Percentiles rank a stretch among this genome's conserved stretches.
These are phyloP conservation scores for Nevesoporus exiguus DNA, from an alignment of 768 basidiomycete genomes.

Conservation along the genomic window DNA sequence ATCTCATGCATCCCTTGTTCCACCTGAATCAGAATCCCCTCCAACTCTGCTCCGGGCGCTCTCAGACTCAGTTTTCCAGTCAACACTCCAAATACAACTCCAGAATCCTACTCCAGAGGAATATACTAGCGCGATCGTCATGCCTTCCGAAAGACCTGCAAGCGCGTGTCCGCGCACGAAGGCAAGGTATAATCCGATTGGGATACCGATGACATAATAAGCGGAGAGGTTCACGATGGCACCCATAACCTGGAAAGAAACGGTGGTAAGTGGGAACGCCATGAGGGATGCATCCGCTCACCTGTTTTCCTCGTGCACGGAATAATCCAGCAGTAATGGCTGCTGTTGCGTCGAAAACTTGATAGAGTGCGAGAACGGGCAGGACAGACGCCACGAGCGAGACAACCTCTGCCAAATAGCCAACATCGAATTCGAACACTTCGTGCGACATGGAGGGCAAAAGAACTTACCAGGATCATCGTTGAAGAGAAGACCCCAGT, in stretches of 20 bases:
- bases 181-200: slow-evolving; percentile 74
- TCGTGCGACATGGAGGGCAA: not conserved
- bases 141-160: slow-evolving; percentile 80
- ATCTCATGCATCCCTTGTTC: not conserved
- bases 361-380: slow-evolving; percentile 74
- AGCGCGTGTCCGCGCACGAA: slow-evolving; percentile 59
- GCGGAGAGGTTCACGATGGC: slow-evolving; percentile 61
- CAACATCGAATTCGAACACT: not conserved
- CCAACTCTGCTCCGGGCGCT: slow-evolving; percentile 15
- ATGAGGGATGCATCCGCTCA: slow-evolving; percentile 9
- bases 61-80: slow-evolving; percentile 64
- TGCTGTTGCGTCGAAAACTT: slow-evolving; percentile 78
- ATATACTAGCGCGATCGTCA: slow-evolving; percentile 65
- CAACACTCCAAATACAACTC: slow-evolving; percentile 47
- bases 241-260: slow-evolving; percentile 50
- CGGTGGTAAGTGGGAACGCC: not conserved
- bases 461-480: slow-evolving; percentile 48
- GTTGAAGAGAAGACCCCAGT: slow-evolving; percentile 77
- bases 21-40: slow-evolving; percentile 45
- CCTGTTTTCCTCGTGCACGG: slow-evolving; percentile 79
- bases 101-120: slow-evolving; percentile 55
- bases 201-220: slow-evolving; percentile 83
- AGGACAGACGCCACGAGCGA: slow-evolving; percentile 57
- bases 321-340: slow-evolving; percentile 75
- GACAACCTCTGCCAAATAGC: slow-evolving; percentile 39